Evolutionary conservation across 371 early-diverging fungal genomes (phyloP).

Genomic region (Apophysomyces ossiformis): DNA sequence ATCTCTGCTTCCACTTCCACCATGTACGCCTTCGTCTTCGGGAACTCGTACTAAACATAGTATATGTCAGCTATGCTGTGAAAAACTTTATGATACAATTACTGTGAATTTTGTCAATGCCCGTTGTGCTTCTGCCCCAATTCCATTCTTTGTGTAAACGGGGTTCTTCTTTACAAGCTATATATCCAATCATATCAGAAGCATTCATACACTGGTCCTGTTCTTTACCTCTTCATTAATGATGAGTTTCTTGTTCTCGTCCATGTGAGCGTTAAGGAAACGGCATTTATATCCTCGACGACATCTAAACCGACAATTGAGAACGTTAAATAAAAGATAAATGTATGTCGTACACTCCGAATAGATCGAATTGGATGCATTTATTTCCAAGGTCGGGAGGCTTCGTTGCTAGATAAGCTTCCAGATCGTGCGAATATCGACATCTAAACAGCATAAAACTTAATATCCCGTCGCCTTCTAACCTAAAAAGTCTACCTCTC

Average conservation of each 20-base stretch:
- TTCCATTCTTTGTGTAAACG: slow-evolving; percentile 44
- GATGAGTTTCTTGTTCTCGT: slow-evolving; percentile 51
- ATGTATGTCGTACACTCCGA: slow-evolving; percentile 64
- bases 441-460: slow-evolving; percentile 45
- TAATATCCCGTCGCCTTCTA: background rate
- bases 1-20: slow-evolving; percentile 44
- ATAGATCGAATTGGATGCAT: slow-evolving; percentile 75
- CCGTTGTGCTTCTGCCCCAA: slow-evolving; percentile 50
- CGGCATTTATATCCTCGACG: slow-evolving; percentile 81
- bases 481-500: slow-evolving; percentile 36
- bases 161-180: slow-evolving; percentile 37
- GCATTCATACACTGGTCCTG: background rate
- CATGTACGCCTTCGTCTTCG: slow-evolving; percentile 46
- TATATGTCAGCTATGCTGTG: background rate
- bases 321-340: background rate
- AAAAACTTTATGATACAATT: background rate
- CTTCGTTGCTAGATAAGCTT: slow-evolving; percentile 61
- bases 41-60: slow-evolving; percentile 48
- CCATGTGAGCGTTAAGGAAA: slow-evolving; percentile 73
- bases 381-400: slow-evolving; percentile 76
- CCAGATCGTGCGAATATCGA: slow-evolving; percentile 70
- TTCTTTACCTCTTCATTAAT: slow-evolving; percentile 53
- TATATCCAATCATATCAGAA: background rate
- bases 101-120: slow-evolving; percentile 49
- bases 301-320: slow-evolving; percentile 41